Conservation (phyloP, 108 stramenopile species). For the Fragilaria crotonensis region DNA sequence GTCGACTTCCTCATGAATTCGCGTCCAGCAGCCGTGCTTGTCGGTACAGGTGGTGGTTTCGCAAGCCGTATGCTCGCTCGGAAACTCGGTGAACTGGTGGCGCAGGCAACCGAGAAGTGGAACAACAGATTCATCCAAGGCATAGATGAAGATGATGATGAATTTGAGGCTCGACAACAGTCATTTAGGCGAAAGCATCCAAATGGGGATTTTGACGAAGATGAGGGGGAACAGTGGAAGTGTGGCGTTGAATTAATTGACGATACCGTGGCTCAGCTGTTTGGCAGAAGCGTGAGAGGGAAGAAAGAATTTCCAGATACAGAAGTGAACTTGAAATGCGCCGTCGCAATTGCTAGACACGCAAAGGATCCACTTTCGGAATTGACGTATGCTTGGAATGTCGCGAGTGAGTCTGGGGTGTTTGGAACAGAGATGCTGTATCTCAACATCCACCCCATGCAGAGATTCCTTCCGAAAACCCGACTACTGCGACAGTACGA, state of each 20-base stretch:
- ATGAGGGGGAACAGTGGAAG: conserved; percentile 67
- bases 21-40: conserved; percentile 70
- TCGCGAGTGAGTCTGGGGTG: conserved; percentile 74
- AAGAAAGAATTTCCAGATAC: conserved; percentile 90
- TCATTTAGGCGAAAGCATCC: conserved; percentile 49
- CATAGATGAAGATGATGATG: conserved; percentile 87
- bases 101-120: conserved; percentile 70
- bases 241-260: conserved; percentile 82
- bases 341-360: conserved; percentile 79
- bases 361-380: conserved; percentile 84
- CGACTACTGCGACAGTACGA: conserved; percentile 78
- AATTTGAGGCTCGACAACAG: conserved; percentile 53
- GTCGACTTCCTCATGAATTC: conserved; percentile 68
- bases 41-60: conserved; percentile 80
- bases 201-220: conserved; percentile 50
- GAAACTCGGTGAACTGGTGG: conserved; percentile 57
- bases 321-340: conserved; percentile 63
- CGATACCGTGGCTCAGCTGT: conserved; percentile 77
- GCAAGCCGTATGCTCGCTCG: conserved; percentile 45
- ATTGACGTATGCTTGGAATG: conserved; percentile 83
- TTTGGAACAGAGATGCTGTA: conserved; percentile 88
- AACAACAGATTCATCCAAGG: conserved; percentile 71
- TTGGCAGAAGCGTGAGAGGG: conserved; percentile 75
- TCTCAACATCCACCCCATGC: conserved; percentile 84
- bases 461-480: conserved; percentile 73